A percentile compares a stretch with the other conserved stretches of the same genome.
phyloP scores from a whole-genome alignment of 1,284 basidiomycete species.

The Mycosarcoma maydis region DNA sequence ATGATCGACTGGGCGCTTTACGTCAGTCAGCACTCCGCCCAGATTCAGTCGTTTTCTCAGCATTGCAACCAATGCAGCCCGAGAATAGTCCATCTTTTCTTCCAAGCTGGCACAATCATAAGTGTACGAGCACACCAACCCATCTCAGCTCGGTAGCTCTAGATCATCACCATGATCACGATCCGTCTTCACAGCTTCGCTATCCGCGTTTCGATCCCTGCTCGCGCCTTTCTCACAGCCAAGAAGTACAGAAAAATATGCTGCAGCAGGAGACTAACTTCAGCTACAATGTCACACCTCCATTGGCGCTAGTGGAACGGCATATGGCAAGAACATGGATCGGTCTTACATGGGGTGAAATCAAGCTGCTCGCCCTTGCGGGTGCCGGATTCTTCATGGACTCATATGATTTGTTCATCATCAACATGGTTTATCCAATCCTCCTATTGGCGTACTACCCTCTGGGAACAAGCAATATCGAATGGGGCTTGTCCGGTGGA shows the following conservation, averaged over 20 bases:
- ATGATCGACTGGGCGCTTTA: neutral
- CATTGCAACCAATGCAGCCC: slow-evolving; percentile 3
- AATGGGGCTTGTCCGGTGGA: slow-evolving; percentile 50
- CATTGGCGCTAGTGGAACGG: slow-evolving; percentile 48
- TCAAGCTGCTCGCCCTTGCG: slow-evolving; percentile 48
- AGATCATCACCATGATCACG: too few relatives aligned
- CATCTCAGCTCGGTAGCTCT: too few relatives aligned
- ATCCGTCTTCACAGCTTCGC: too few relatives aligned
- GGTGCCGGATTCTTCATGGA: slow-evolving; percentile 53
- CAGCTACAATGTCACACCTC: slow-evolving; percentile 17
- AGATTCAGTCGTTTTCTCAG: slow-evolving; percentile 1
- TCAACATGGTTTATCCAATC: slow-evolving; percentile 52
- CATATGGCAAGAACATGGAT: slow-evolving; percentile 26
- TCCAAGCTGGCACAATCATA: neutral
- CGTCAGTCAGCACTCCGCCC: slow-evolving; percentile 6
- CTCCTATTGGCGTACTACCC: slow-evolving; percentile 40
- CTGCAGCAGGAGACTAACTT: slow-evolving; percentile 2
- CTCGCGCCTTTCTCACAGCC: too few relatives aligned
- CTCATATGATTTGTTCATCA: slow-evolving; percentile 52
- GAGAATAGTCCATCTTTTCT: neutral
- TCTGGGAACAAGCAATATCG: slow-evolving; percentile 24
- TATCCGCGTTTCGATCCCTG: too few relatives aligned
- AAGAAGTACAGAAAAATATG: neutral
- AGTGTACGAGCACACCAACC: too few relatives aligned
- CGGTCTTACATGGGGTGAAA: slow-evolving; percentile 43